These are phyloP conservation scores for Phytophthora megakarya DNA, from an alignment of 352 stramenopile genomes.

Conservation along the genomic window DNA sequence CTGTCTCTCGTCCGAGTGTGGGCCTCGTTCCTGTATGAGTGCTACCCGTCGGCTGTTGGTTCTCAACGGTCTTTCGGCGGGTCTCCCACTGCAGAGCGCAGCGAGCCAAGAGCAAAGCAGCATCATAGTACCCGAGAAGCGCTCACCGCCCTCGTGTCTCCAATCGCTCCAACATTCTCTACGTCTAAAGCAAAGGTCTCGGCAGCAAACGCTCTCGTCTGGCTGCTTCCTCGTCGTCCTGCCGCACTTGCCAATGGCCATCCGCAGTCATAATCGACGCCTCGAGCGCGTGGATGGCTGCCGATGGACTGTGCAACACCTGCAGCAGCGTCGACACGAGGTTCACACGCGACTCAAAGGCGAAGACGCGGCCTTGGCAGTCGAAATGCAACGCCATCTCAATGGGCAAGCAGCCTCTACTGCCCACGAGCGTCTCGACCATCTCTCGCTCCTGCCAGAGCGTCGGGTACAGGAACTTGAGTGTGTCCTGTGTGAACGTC, in stretches of 20 bases:
- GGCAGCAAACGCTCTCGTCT: slow-evolving; percentile 26
- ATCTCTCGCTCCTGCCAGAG: slow-evolving; percentile 38
- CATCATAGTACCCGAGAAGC: slow-evolving; percentile 84
- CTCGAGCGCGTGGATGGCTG: slow-evolving; percentile 38
- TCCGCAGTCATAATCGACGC: slow-evolving; percentile 41
- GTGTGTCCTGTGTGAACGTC: slow-evolving; percentile 45
- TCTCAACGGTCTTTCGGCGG: slow-evolving; percentile 71
- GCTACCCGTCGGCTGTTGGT: slow-evolving; percentile 73
- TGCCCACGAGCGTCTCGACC: slow-evolving; percentile 35
- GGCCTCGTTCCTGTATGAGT: slow-evolving; percentile 69
- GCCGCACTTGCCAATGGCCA: slow-evolving; percentile 44
- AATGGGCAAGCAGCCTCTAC: slow-evolving; percentile 30
- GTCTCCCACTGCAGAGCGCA: slow-evolving; percentile 58
- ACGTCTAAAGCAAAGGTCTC: slow-evolving; percentile 26
- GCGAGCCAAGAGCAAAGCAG: slow-evolving; percentile 58
- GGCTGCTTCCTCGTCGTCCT: slow-evolving; percentile 19
- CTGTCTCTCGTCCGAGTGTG: slow-evolving; percentile 46
- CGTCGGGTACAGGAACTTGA: slow-evolving; percentile 55
- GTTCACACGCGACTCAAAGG: slow-evolving; percentile 69
- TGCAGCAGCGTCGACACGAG: slow-evolving; percentile 48
- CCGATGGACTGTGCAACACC: slow-evolving; percentile 41
- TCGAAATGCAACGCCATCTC: slow-evolving; percentile 80
- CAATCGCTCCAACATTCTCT: slow-evolving; percentile 70
- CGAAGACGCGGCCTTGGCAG: slow-evolving; percentile 72
- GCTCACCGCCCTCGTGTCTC: slow-evolving; percentile 79